phyloP scores from a whole-genome alignment of 2,329 filamentous ascomycete genomes.

The Amauroascus verrucosus region DNA sequence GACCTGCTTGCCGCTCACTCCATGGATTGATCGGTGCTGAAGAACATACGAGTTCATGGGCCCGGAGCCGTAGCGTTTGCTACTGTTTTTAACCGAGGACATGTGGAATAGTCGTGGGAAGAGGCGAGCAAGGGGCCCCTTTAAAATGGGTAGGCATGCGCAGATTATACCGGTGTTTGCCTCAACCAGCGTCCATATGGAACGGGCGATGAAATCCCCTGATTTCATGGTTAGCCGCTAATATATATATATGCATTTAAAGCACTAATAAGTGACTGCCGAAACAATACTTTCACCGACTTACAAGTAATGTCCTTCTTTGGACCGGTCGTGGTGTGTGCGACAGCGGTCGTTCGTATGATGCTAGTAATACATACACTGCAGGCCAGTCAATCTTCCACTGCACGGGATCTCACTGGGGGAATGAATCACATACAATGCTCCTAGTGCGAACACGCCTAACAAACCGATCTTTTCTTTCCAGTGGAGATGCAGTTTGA shows the following conservation, averaged over 20 bases:
- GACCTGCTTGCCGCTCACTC: not conserved
- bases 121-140: slow-evolving; percentile 21
- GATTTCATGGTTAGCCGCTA: not conserved
- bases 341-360: slow-evolving; percentile 26
- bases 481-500: slow-evolving; percentile 16
- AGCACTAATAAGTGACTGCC: not conserved
- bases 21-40: not conserved
- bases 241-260: not conserved
- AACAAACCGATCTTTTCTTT: slow-evolving; percentile 18
- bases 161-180: slow-evolving; percentile 29
- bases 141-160: slow-evolving; percentile 31
- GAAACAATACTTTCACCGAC: not conserved
- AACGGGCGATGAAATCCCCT: slow-evolving; percentile 23
- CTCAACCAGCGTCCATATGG: slow-evolving; percentile 33
- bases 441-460: slow-evolving; percentile 19
- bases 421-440: slow-evolving; percentile 16
- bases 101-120: slow-evolving; percentile 15
- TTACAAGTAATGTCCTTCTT: slow-evolving; percentile 15
- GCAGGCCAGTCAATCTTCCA: not conserved
- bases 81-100: not conserved
- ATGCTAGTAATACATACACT: slow-evolving; percentile 19
- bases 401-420: no score
- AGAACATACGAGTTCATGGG: slow-evolving; percentile 5
- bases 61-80: not conserved
- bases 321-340: slow-evolving; percentile 12